These are phyloP conservation scores for Pachysandra terminalis DNA, from an alignment of 164 flowering plant species.

Conservation along the genomic window DNA sequence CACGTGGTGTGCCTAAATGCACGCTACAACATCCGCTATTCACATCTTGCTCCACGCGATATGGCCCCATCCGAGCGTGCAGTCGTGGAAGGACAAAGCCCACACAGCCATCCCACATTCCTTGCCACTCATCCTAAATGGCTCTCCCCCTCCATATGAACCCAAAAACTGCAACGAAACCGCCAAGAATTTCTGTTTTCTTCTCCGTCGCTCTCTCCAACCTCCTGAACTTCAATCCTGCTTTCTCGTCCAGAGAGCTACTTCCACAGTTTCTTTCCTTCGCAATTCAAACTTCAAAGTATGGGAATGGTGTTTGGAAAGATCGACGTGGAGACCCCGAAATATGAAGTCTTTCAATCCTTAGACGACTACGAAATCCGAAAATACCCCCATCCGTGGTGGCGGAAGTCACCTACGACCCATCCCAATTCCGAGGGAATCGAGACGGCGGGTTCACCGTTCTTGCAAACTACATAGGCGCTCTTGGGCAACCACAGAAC, in stretches of 20 bases:
- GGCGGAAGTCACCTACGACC: conserved; percentile 71
- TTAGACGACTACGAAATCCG: conserved; percentile 69
- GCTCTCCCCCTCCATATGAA: too few species aligned
- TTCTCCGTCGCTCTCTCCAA: too few species aligned
- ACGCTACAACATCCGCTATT: too few species aligned
- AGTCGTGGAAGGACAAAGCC: conserved; percentile 23
- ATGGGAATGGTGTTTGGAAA: conserved; percentile 82
- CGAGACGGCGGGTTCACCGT: conserved; percentile 70
- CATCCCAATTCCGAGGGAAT: conserved; percentile 53
- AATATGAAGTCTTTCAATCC: conserved; percentile 49
- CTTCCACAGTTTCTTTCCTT: not conserved
- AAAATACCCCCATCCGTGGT: conserved; percentile 56
- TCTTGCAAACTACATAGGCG: conserved; percentile 82
- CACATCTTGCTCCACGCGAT: too few species aligned
- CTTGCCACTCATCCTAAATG: conserved; percentile 12
- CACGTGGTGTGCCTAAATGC: too few species aligned
- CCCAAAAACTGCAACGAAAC: not conserved
- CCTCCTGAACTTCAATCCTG: not conserved
- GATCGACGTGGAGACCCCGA: conserved; percentile 72
- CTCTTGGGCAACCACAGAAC: conserved; percentile 71
- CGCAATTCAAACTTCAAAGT: not conserved
- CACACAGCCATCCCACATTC: conserved; percentile 11
- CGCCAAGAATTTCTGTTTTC: not conserved
- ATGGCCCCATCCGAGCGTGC: not conserved
- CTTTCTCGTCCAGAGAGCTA: not conserved